Evolutionary conservation across 179 eudicot species (phyloP), one percentile per base, ranked within the genome.

Genomic region (Sideroxylon spinosum): DNA sequence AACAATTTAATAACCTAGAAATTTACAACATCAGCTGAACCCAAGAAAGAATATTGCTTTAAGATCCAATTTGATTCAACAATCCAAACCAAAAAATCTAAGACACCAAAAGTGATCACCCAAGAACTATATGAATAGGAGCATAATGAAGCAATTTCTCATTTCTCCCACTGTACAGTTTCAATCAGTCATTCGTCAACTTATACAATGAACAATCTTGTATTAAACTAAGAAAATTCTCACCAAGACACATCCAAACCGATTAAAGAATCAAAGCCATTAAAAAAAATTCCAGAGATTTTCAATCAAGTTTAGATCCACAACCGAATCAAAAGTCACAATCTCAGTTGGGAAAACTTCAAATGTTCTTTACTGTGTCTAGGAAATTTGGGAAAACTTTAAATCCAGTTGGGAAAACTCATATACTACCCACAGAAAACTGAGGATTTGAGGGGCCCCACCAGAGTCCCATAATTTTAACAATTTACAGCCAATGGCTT

Each of bases 301-400:
- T 53, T 57, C 69, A 49, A 61, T 46, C 74, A 62, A 60, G 71
- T 57, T 32, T 68, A 74, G 73, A 57, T 68, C 59, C 82, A 56
- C 22, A 80, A 10, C 9, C 53, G 59, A 79, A 66, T 44, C 49
- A 65, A 26, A 3, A 66, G 48, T 61, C 82, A 60, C 78, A 55
- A 77, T 44, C 76, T 16, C 74, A n/a, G 17, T 63, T 12, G 57
- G 46, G 19, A 48, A 70, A 71, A 37, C 44, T 37, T 37, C 44
- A 37, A 37, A 37, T 37, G 1, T 37, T 37, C 44, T 37, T 32
- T 1, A 6, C 44, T 37, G 44, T 37, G 44, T 3, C 44, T 1
- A 37, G 44, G 44, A 37, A 37, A 37, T 37, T 37, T 14, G 16
- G 56, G 56, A 49, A 49, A 49, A 49, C 52, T 5, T 49, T 2